Percentiles rank a stretch among this genome's conserved stretches.
phyloP scores from a whole-genome alignment of 306 rosid species.

The Prinsepia uniflora region DNA sequence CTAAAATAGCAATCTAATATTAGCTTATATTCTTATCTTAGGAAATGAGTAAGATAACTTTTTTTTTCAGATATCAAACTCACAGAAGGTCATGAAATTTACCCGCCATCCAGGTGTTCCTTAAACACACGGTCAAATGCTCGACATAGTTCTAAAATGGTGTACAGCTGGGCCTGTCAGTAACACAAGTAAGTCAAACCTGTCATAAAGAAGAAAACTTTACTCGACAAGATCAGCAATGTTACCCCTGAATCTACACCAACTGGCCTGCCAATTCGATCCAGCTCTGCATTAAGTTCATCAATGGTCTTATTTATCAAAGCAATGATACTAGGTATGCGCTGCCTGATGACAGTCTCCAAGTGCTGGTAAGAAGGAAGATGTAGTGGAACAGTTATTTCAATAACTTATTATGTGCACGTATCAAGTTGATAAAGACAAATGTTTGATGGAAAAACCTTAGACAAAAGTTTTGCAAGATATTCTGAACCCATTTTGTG shows the following conservation, averaged over 20 bases:
- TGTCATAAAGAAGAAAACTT: slow-evolving; percentile 14
- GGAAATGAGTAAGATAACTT: not conserved
- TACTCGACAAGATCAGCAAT: slow-evolving; percentile 22
- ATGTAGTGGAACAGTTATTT: slow-evolving; percentile 24
- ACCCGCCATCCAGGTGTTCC: slow-evolving; percentile 99
- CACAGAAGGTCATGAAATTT: slow-evolving; percentile 30
- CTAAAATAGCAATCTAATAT: slow-evolving; percentile 31
- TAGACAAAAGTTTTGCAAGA: slow-evolving; percentile 94
- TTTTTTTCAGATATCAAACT: not conserved
- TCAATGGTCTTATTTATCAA: slow-evolving; percentile 90
- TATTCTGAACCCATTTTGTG: slow-evolving; percentile 98
- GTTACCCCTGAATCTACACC: slow-evolving; percentile 94
- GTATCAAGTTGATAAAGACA: slow-evolving; percentile 9
- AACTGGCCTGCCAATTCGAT: slow-evolving; percentile 94
- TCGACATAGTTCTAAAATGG: slow-evolving; percentile 93
- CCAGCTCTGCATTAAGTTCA: slow-evolving; percentile 93
- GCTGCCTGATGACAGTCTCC: slow-evolving; percentile 96
- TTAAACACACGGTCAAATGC: slow-evolving; percentile 96
- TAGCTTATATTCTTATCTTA: not conserved
- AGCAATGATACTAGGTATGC: slow-evolving; percentile 92
- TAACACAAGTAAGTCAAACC: slow-evolving; percentile 20
- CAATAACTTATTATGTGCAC: not conserved
- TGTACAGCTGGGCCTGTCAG: slow-evolving; percentile 84
- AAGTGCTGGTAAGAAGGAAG: slow-evolving; percentile 59
- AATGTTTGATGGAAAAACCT: slow-evolving; percentile 42